Base-by-base conservation (phyloP, 768 basidiomycete genomes). In the Lentinula edodes region DNA sequence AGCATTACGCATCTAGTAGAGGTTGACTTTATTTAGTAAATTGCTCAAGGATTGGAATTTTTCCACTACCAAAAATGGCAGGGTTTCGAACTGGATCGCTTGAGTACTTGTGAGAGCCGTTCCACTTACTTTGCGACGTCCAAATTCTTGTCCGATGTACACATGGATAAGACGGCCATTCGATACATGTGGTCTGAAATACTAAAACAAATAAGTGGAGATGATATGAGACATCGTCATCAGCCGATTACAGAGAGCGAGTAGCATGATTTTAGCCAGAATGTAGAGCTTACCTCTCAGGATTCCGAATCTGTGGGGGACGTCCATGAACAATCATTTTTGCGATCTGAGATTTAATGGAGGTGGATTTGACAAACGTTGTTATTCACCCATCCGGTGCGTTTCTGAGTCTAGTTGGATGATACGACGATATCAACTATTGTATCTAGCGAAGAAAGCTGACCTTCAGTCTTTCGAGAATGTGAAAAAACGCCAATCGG, bases 111-210 rank as follows among this genome's bases (percentile, higher is more conserved):
- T 28, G 3, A 28, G 28, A 28, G 28, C 0, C 9, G 13, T 46
- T 20, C 16, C 34, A 62, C 56, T 56, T 62, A 92, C 92, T 89
- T 89, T 67, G 89, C 72, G 32, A 90, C 72, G 71, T 92, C 90
- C 7, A 93, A 80, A 0, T 77, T 79, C n/a, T 74, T 55, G 68
- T 92, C 92, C 0, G 92, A 87, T 5, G 85, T 83, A 63, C 93
- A 90, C 85, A 99, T 88, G 4, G 94, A 88, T 46, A 98, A 81
- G n/a, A 98, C 71, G 1, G 93, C 89, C 96, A 99, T 98, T 52
- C 96, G 80, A 71, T 94, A 92, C 96, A 97, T 98, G 68, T 98
- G 95, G 72, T 98, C 96, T 7, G 93, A 88, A 64, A 98, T 95
- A 65, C 91, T 93, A 62, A 18, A 28, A 23, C 28, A 12, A 45